phyloP scores from a whole-genome alignment of 345 rosid species.

The Melaleuca quinquenervia region DNA sequence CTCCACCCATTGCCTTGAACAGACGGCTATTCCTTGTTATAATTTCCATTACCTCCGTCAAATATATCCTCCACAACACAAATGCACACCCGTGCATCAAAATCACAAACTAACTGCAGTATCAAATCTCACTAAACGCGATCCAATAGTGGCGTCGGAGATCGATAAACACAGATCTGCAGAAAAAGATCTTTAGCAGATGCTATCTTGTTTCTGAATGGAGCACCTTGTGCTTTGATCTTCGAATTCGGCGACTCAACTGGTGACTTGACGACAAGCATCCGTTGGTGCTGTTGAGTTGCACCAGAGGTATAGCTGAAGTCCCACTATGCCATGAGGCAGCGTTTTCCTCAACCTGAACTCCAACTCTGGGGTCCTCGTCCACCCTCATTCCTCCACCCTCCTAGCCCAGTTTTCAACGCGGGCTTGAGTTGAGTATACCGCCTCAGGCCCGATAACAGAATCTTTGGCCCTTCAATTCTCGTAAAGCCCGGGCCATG shows the following conservation, averaged over 20 bases:
- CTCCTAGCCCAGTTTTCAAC: neutral
- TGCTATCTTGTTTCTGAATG: neutral
- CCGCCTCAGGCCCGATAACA: neutral
- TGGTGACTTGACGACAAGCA: too few species aligned
- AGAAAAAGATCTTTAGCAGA: neutral
- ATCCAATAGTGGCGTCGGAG: neutral
- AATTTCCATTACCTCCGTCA: neutral
- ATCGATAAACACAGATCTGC: fast-evolving
- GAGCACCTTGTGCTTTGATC: neutral
- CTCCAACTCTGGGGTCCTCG: too few species aligned
- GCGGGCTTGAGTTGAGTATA: neutral
- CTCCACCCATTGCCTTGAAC: neutral
- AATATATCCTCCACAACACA: neutral
- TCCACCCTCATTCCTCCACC: too few species aligned
- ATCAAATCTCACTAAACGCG: neutral
- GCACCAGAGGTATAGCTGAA: too few species aligned
- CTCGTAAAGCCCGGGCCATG: neutral
- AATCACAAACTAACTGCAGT: neutral
- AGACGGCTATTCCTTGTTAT: neutral
- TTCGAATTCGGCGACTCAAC: too few species aligned
- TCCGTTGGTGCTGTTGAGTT: too few species aligned
- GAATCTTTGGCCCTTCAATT: neutral
- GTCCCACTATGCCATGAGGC: too few species aligned
- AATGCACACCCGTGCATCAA: neutral
- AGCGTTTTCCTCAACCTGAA: too few species aligned